Percentiles rank a stretch among this genome's conserved stretches.
These are phyloP conservation scores for Stenogyne calaminthoides DNA, from an alignment of 305 asterid species.

Conservation along the genomic window DNA sequence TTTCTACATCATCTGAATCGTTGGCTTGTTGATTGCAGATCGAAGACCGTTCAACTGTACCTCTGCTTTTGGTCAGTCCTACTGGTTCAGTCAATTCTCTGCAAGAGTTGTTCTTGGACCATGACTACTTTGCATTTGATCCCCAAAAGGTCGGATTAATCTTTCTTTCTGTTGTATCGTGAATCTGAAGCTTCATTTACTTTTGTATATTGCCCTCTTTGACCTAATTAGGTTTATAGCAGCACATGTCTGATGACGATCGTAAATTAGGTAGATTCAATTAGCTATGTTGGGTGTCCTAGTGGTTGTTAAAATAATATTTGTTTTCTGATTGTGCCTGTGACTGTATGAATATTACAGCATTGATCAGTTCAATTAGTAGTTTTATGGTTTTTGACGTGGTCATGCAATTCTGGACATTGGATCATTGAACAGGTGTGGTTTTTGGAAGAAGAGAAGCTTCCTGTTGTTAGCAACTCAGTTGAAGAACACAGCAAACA, in stretches of 20 bases:
- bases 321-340: not conserved
- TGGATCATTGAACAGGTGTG: constrained; percentile 55
- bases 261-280: not conserved
- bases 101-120: constrained; percentile 54
- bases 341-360: not conserved
- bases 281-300: not conserved
- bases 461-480: constrained; percentile 68
- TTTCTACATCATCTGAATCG: constrained; percentile 32
- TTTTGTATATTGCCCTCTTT: not conserved
- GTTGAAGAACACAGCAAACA: constrained; percentile 53
- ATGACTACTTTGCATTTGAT: constrained; percentile 72
- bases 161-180: not conserved
- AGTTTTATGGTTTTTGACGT: not conserved
- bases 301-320: not conserved
- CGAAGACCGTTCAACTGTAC: constrained; percentile 59
- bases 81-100: constrained; percentile 52
- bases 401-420: constrained; percentile 7
- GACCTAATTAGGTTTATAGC: not conserved
- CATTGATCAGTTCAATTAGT: no score
- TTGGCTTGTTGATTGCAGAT: constrained; percentile 52
- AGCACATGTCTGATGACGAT: not conserved
- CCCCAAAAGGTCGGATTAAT: constrained; percentile 67
- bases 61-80: constrained; percentile 71
- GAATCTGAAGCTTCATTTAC: constrained; percentile 6
- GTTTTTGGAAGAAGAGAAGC: constrained; percentile 91